These are phyloP conservation scores for Ormosia semicastrata DNA, from an alignment of 306 rosid species.

Conservation along the genomic window DNA sequence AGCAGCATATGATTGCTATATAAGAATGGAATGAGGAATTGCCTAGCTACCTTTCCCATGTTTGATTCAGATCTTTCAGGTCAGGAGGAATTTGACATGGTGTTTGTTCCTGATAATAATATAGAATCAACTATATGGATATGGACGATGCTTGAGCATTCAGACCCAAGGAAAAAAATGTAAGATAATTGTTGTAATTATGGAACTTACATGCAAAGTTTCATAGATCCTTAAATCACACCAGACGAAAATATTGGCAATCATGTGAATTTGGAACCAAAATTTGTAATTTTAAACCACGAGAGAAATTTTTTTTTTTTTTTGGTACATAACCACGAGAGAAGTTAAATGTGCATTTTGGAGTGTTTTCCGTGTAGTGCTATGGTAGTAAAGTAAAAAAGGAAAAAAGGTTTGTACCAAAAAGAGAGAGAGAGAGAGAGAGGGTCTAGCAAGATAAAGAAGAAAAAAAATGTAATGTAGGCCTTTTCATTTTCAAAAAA, in stretches of 20 bases:
- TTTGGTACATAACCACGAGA: not conserved
- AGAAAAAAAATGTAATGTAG: not conserved
- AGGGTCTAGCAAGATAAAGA: not conserved
- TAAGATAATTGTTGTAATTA: not conserved
- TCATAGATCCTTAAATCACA: not conserved
- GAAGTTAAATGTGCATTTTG: not conserved
- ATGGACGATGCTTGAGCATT: not conserved
- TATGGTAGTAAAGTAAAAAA: not conserved
- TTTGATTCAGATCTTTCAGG: not conserved
- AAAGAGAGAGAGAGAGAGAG: too few species aligned
- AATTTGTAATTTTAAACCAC: not conserved
- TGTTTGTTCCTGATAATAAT: not conserved
- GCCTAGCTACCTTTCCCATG: not conserved
- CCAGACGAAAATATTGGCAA: not conserved
- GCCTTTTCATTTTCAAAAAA: constrained; percentile 4
- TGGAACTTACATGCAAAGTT: not conserved
- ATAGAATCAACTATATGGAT: not conserved
- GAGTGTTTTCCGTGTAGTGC: not conserved
- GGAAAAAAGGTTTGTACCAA: too few species aligned
- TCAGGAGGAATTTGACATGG: not conserved
- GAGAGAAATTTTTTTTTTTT: not conserved
- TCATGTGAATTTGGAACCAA: not conserved
- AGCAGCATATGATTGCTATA: not conserved
- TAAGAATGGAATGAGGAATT: not conserved
- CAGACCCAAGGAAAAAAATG: not conserved